Conservation (phyloP, 306 rosid species). For the Dryas octopetala region DNA sequence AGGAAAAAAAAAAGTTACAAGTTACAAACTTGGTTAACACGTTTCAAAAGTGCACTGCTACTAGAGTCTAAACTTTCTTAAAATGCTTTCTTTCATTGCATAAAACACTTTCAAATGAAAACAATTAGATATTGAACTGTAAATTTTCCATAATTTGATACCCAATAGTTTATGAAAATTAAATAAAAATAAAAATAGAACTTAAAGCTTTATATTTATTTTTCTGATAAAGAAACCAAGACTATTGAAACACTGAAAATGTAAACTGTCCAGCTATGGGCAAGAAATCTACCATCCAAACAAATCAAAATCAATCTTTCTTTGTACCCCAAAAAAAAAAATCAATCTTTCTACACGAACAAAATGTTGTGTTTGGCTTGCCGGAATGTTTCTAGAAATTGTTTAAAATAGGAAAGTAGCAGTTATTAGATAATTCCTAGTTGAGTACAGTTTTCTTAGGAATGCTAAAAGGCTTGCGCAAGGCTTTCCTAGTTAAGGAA, state of each 20-base stretch:
- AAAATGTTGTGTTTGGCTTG: no score
- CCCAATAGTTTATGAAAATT: background rate
- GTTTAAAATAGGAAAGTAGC: no score
- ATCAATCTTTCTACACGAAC: no score
- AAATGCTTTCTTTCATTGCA: background rate
- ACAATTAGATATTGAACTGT: background rate
- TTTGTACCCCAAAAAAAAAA: no score
- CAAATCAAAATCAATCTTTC: no score
- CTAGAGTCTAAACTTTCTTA: background rate
- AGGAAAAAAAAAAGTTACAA: background rate
- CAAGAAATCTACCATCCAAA: no score
- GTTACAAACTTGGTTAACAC: background rate
- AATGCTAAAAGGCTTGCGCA: no score
- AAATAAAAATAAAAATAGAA: background rate
- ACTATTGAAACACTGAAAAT: background rate
- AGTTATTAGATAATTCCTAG: no score
- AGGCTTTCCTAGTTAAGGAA: no score
- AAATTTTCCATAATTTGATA: background rate
- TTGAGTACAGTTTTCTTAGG: no score
- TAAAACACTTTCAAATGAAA: background rate
- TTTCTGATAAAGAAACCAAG: background rate
- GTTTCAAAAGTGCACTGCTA: background rate
- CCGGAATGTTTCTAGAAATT: no score
- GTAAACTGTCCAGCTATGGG: background rate
- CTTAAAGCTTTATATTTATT: background rate